Percentiles rank a stretch among this genome's conserved stretches.
Conservation (phyloP, 257 asterid genomes). For the Osmanthus fragrans region DNA sequence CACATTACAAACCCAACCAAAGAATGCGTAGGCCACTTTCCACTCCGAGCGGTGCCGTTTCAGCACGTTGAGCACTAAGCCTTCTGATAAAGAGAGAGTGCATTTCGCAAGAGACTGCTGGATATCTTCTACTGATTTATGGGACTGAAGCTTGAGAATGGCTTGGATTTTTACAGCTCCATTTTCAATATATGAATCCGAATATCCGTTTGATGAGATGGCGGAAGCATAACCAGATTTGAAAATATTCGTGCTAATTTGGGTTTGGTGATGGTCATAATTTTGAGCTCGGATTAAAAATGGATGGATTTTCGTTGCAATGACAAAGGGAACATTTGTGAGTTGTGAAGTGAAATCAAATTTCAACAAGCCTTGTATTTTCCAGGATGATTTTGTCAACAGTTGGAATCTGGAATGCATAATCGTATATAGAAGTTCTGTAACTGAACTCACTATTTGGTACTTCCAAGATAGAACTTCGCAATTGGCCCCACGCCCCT, state of each 20-base stretch:
- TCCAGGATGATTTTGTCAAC: slow-evolving; percentile 12
- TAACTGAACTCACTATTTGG: not conserved
- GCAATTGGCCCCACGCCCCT: too few species aligned
- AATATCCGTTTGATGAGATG: slow-evolving; percentile 10
- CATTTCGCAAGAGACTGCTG: slow-evolving; percentile 44
- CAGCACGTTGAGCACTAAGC: slow-evolving; percentile 62
- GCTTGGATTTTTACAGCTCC: slow-evolving; percentile 54
- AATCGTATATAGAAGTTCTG: not conserved
- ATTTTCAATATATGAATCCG: slow-evolving; percentile 30
- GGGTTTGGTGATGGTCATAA: slow-evolving; percentile 14
- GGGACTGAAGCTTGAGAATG: slow-evolving; percentile 47
- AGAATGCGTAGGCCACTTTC: slow-evolving; percentile 69
- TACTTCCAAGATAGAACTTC: not conserved
- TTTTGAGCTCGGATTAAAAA: slow-evolving; percentile 27
- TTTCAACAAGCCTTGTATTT: slow-evolving; percentile 15
- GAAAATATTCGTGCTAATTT: not conserved
- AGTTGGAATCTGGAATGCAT: slow-evolving; percentile 36
- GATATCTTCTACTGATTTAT: slow-evolving; percentile 34
- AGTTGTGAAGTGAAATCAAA: not conserved
- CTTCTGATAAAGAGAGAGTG: slow-evolving; percentile 42
- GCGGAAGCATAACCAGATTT: slow-evolving; percentile 15
- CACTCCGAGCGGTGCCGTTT: slow-evolving; percentile 74
- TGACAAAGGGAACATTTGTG: slow-evolving; percentile 16
- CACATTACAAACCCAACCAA: slow-evolving; percentile 46
- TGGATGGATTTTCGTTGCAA: not conserved